These are phyloP conservation scores for Colletotrichum costaricense DNA, from an alignment of 2,329 filamentous ascomycete genomes.

Conservation along the genomic window DNA sequence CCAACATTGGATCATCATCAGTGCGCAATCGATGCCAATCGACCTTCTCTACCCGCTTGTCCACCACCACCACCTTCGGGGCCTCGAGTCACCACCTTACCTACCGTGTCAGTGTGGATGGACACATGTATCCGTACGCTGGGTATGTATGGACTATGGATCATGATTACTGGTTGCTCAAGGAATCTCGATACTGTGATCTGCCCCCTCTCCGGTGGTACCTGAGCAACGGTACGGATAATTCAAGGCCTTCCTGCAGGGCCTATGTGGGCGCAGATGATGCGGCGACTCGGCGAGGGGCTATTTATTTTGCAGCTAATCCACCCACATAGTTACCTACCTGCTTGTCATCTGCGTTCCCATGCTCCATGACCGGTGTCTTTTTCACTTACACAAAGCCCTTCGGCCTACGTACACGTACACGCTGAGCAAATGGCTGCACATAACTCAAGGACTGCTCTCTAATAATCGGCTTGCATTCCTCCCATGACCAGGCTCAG, in stretches of 20 bases:
- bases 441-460: neutral
- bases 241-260: conserved; percentile 17
- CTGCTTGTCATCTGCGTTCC: neutral
- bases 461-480: conserved; percentile 8
- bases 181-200: conserved; percentile 9
- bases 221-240: neutral
- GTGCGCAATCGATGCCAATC: conserved; percentile 20
- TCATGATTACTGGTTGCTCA: conserved; percentile 9
- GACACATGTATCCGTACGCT: neutral
- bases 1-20: conserved; percentile 25
- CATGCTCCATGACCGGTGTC: conserved; percentile 10
- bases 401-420: neutral
- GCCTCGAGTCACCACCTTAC: neutral
- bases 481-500: conserved; percentile 11
- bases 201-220: neutral
- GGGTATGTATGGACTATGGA: neutral
- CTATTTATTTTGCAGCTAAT: conserved; percentile 2
- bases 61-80: neutral
- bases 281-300: conserved; percentile 20
- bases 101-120: neutral
- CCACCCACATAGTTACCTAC: neutral
- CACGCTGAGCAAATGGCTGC: neutral
- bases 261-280: conserved; percentile 12
- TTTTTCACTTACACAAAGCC: neutral
- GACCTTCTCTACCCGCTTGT: neutral